Percentiles rank a stretch among this genome's conserved stretches.
Conservation (phyloP, 2,329 filamentous ascomycete species). For the Hypoxylon sp. region DNA sequence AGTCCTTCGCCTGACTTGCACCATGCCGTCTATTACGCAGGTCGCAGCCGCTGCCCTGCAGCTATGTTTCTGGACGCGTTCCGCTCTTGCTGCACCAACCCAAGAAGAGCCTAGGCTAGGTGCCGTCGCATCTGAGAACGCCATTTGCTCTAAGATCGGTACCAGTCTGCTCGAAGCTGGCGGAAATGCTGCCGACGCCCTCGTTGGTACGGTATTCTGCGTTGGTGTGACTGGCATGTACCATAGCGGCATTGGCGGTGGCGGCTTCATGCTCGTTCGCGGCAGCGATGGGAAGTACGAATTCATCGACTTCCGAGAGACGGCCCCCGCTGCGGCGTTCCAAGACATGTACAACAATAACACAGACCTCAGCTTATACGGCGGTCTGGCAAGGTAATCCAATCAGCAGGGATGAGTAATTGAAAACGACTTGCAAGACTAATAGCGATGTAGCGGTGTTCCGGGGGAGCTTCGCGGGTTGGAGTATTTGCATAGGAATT, state of each 20-base stretch:
- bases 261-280: slow-evolving; percentile 89
- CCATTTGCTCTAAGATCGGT: slow-evolving; percentile 77
- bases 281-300: slow-evolving; percentile 80
- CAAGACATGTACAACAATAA: slow-evolving; percentile 86
- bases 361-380: slow-evolving; percentile 71
- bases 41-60: slow-evolving; percentile 44
- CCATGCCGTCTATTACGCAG: slow-evolving; percentile 46
- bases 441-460: slow-evolving; percentile 64
- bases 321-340: slow-evolving; percentile 81
- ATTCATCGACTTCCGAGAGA: slow-evolving; percentile 87
- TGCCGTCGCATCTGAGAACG: slow-evolving; percentile 78
- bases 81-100: slow-evolving; percentile 38
- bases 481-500: slow-evolving; percentile 78
- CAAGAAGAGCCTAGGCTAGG: slow-evolving; percentile 58
- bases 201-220: slow-evolving; percentile 81
- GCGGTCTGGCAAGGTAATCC: slow-evolving; percentile 79
- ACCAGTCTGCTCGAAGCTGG: slow-evolving; percentile 69
- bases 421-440: slow-evolving; percentile 10
- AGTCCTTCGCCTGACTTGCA: slow-evolving; percentile 7
- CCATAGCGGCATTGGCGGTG: slow-evolving; percentile 87
- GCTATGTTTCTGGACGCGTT: slow-evolving; percentile 39
- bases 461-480: slow-evolving; percentile 80
- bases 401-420: slow-evolving; percentile 47
- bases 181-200: slow-evolving; percentile 81
- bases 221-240: slow-evolving; percentile 83